Evolutionary conservation across 169 alveolate genomes (phyloP), one percentile per base, ranked within the genome.

Genomic region (Perkinsus chesapeaki): DNA sequence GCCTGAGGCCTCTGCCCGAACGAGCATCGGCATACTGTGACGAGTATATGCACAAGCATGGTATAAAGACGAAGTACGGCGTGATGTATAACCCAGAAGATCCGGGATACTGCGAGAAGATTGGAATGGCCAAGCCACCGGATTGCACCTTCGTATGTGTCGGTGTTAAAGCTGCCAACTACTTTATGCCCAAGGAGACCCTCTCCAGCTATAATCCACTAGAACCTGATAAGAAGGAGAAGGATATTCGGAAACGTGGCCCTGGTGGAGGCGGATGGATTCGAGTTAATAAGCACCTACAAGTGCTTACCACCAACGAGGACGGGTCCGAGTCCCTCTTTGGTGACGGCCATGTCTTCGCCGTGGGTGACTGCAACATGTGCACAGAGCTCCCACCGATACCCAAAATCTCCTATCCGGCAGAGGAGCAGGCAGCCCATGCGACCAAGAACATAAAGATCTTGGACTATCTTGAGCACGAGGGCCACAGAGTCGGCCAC

Each of bases 201-300:
- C 27, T 60, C 37, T 20, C 82, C 27, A 34, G 82, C 82, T 60
- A 60, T 23, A 94, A 94, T 34, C 90, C 93, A 82, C 39, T 91
- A 0, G 95, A 94, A 91, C 73, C 90, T 93, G 82, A 60, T 34
- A 60, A 60, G 82, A 60, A 60, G 82, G 82, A 60, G 82, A 60
- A 60, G 82, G 82, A 60, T 34, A 27, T 34, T 23, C 12, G 27
- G 82, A 92, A 93, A 82, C 93, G 92, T 36, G 95, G 94, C 23
- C 95, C 95, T n/a, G 95, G 95, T 36, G 95, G 95, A 39, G 95
- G 95, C 39, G 95, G 95, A 38, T 94, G 95, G 95, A 94, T 94
- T 72, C 93, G 48, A 91, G 73, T 94, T 72, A 94, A 94, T 93
- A 92, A 94, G 92, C 73, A 92, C 73, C 43, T 94, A 92, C 95